Base-by-base conservation (phyloP, 345 rosid species). In the Melastoma malabathricum region DNA sequence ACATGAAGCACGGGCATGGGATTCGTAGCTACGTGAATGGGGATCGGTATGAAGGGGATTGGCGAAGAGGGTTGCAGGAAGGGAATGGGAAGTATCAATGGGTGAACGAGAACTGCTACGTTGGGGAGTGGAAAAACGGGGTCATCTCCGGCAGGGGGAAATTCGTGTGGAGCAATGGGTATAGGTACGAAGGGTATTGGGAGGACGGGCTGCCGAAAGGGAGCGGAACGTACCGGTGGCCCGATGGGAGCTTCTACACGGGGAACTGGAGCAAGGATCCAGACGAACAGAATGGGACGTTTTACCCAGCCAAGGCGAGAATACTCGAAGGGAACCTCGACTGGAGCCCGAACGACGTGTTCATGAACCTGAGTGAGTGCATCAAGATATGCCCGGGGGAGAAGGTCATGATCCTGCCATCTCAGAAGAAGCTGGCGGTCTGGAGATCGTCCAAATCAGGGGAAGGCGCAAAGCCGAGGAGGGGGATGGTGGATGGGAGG, bases 251-350 rank as follows among this genome's bases (percentile, higher is more conserved):
- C 60, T 86, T 76, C 52, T 86, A 90, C 39, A 81, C 72, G 9
- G 96, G 96, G 13, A 70, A 78, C 61, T 90, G 98, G 98, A 84
- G 89, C 58, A 82, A 64, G 17, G 89, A 86, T 60, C 80, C 79
- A 4, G 66, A 72, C 39, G 97, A 89, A 58, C 85, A 68, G 65
- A 86, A 68, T 56, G 96, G 94, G 38, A 82, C 75, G 14, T 90
- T 74, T 68, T 80, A 76, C 55, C 94, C 94, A 3, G 66, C 80
- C 4, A 76, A 62, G 39, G 62, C 79, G 0, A 62, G 77, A 0
- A 20, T 41, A 0, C 68, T 56, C 15, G 69, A 57, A 15, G 66
- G 56, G 50, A 56, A 50, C 55, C 60, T 68, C 18, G 85, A 83
- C 13, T 90, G 96, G 96, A 78, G 72, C 56, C 89, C 96, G 15